Conservation (phyloP, 495 filamentous ascomycete genomes). For the Geopyxis carbonaria region DNA sequence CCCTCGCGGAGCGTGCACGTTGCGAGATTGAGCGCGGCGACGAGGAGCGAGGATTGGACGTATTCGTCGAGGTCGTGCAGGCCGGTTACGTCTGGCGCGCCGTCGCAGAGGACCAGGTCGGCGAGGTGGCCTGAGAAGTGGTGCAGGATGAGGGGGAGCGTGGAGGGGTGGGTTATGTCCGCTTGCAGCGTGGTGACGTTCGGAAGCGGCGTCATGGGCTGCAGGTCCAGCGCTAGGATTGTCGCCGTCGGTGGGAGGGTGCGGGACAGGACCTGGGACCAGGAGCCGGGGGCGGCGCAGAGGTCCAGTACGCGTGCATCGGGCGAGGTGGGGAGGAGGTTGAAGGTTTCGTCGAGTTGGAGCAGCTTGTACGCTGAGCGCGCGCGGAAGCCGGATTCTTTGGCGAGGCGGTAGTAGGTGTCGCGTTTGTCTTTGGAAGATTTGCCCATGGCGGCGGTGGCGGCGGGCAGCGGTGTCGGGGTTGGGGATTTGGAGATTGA, state of each 20-base stretch:
- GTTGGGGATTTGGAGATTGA: not conserved
- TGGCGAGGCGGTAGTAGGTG: slow-evolving; percentile 90
- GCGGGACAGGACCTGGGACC: slow-evolving; percentile 88
- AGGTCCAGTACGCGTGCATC: slow-evolving; percentile 73
- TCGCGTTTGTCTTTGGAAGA: slow-evolving; percentile 98
- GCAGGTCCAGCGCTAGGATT: slow-evolving; percentile 87
- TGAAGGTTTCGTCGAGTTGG: slow-evolving; percentile 83
- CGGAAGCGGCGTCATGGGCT: slow-evolving; percentile 83
- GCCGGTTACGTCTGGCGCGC: slow-evolving; percentile 90
- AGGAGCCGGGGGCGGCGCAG: slow-evolving; percentile 88
- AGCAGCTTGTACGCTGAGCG: slow-evolving; percentile 92
- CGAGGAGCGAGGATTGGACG: slow-evolving; percentile 86
- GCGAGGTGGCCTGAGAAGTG: slow-evolving; percentile 45
- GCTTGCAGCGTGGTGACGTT: slow-evolving; percentile 83
- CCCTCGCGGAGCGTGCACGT: slow-evolving; percentile 80
- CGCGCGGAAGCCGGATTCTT: slow-evolving; percentile 78
- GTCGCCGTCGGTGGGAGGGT: slow-evolving; percentile 36
- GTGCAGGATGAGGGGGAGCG: slow-evolving; percentile 68
- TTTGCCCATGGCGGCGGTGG: slow-evolving; percentile 56
- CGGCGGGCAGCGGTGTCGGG: not conserved
- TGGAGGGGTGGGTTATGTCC: slow-evolving; percentile 93
- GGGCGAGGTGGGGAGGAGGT: slow-evolving; percentile 51
- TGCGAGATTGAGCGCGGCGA: slow-evolving; percentile 80
- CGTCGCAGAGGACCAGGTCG: slow-evolving; percentile 72
- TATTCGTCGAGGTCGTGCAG: slow-evolving; percentile 96